Evolutionary conservation across 768 basidiomycete species (phyloP).

Genomic region (Lyophyllum semitale): DNA sequence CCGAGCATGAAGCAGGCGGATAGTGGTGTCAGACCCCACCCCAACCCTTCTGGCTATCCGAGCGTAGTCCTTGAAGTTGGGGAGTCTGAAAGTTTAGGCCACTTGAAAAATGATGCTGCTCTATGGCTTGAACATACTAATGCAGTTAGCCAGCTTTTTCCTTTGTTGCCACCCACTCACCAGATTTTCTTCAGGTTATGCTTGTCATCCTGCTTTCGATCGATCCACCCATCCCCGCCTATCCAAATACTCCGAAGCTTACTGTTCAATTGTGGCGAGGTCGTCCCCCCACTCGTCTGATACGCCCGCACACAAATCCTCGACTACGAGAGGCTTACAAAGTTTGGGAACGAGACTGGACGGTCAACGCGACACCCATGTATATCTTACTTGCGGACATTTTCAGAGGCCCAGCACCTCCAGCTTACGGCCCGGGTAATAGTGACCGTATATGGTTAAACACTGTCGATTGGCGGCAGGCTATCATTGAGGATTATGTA

Average conservation of each 20-base stretch:
- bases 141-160: conserved; percentile 16
- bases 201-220: conserved; percentile 19
- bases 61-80: too few relatives aligned
- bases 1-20: conserved; percentile 17
- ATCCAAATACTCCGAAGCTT: neutral
- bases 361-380: too few relatives aligned
- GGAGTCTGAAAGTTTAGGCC: neutral
- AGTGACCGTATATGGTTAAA: too few relatives aligned
- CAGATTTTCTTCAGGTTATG: conserved; percentile 13
- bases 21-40: conserved; percentile 9
- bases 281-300: too few relatives aligned
- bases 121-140: conserved; percentile 18
- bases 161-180: conserved; percentile 10
- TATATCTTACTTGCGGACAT: too few relatives aligned
- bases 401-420: too few relatives aligned
- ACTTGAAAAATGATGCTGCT: conserved; percentile 18
- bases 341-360: too few relatives aligned
- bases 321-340: too few relatives aligned
- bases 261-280: too few relatives aligned
- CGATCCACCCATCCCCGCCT: conserved; percentile 5
- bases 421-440: too few relatives aligned
- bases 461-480: neutral
- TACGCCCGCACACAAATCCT: too few relatives aligned
- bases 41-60: neutral
- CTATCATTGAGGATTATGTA: too few relatives aligned